Conservation (phyloP, 768 basidiomycete species). For the Dentipellis sp. region DNA sequence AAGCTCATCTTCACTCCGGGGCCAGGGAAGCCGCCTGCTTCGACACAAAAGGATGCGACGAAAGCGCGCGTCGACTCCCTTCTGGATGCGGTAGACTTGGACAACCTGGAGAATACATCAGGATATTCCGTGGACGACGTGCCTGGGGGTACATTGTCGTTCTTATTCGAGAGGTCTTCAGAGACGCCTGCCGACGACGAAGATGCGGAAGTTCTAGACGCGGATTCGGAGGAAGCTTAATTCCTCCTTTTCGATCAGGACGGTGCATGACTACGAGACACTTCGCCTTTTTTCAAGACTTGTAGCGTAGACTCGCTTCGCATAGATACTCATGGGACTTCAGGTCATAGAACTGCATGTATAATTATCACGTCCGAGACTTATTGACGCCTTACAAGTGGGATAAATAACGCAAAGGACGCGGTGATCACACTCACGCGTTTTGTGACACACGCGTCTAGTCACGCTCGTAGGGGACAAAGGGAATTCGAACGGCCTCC, state of each 20-base stretch:
- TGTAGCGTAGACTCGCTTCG: no score
- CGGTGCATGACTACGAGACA: no score
- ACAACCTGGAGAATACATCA: constrained; percentile 29
- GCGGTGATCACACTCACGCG: background rate
- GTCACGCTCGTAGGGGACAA: background rate
- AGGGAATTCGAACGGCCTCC: no score
- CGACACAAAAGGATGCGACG: constrained; percentile 5
- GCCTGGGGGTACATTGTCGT: constrained; percentile 64
- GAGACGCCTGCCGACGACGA: constrained; percentile 74
- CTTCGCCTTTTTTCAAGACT: no score
- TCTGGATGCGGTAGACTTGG: constrained; percentile 37
- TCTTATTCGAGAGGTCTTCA: constrained; percentile 79
- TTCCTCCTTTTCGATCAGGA: no score
- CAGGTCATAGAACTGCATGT: no score
- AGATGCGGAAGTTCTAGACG: constrained; percentile 34
- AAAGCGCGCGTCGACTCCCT: constrained; percentile 24
- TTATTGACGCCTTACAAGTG: no score
- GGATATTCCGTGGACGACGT: constrained; percentile 35
- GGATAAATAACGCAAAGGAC: no score
- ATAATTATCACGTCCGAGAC: no score
- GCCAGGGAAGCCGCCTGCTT: constrained; percentile 4
- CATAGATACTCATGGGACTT: no score
- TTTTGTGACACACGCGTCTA: background rate
- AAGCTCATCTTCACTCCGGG: constrained; percentile 29
- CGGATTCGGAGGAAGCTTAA: background rate